Evolutionary conservation across 768 basidiomycete species (phyloP).

Genomic region (Coprinellus aureogranulatus): DNA sequence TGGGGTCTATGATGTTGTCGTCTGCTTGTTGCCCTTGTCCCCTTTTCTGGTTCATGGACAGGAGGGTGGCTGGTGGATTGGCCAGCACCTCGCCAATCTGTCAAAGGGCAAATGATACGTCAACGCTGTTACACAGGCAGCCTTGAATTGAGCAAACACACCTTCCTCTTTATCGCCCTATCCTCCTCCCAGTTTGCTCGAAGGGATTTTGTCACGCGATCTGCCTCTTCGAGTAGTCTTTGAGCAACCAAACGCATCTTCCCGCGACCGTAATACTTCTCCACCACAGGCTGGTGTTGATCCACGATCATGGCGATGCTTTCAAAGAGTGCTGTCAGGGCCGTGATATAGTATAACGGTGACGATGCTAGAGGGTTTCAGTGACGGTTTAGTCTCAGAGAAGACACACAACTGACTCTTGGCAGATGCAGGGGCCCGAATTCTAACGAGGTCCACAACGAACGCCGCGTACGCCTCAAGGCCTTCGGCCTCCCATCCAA

Average conservation of each 20-base stretch:
- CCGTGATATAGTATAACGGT: slow-evolving; percentile 86
- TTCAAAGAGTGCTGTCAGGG: slow-evolving; percentile 90
- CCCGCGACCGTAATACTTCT: slow-evolving; percentile 92
- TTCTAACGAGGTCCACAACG: slow-evolving; percentile 85
- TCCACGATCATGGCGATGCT: slow-evolving; percentile 94
- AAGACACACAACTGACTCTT: slow-evolving; percentile 83
- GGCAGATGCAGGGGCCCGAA: slow-evolving; percentile 70
- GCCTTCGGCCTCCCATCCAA: slow-evolving; percentile 91
- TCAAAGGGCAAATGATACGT: neutral
- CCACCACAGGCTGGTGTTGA: slow-evolving; percentile 96
- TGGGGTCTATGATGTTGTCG: slow-evolving; percentile 69
- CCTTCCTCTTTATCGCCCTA: slow-evolving; percentile 77
- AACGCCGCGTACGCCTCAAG: slow-evolving; percentile 90
- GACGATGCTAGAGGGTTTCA: slow-evolving; percentile 67
- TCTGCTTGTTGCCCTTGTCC: slow-evolving; percentile 32
- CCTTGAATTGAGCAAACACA: slow-evolving; percentile 19
- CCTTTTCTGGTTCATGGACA: slow-evolving; percentile 29
- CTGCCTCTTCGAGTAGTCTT: slow-evolving; percentile 80
- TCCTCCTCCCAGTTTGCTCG: slow-evolving; percentile 92
- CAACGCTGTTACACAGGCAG: neutral
- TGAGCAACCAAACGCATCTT: slow-evolving; percentile 81
- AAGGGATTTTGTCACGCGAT: slow-evolving; percentile 73
- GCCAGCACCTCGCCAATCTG: slow-evolving; percentile 49
- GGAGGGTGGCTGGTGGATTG: slow-evolving; percentile 36
- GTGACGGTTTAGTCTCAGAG: no score